These are phyloP conservation scores for Gracilaria caudata DNA, from an alignment of 23 red algal genomes.

Conservation along the genomic window DNA sequence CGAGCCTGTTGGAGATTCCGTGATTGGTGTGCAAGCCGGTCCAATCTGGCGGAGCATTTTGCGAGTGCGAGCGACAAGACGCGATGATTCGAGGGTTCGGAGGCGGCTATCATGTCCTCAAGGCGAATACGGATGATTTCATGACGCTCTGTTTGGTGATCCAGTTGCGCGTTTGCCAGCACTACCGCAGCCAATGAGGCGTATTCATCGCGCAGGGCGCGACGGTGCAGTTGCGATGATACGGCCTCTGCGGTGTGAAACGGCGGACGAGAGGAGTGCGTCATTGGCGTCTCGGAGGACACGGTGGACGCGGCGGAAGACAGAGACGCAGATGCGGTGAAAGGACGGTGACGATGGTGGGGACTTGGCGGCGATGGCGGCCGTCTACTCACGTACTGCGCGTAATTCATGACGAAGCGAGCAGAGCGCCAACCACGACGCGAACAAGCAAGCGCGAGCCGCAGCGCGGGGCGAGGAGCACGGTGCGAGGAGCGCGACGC, in stretches of 20 bases:
- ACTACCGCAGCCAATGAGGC: slow-evolving; percentile 19
- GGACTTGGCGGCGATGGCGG: slow-evolving; percentile 47
- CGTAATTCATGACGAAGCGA: slow-evolving; percentile 41
- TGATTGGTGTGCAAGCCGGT: slow-evolving; percentile 1
- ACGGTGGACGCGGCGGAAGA: slow-evolving; percentile 37
- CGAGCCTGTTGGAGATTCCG: slow-evolving; percentile 21
- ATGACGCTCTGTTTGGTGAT: slow-evolving; percentile 35
- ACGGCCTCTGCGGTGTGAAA: slow-evolving; percentile 39
- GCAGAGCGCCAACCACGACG: background rate
- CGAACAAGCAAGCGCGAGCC: background rate
- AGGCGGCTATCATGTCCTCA: slow-evolving; percentile 33
- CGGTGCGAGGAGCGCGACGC: background rate
- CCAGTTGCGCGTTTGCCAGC: background rate
- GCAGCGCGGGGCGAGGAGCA: background rate
- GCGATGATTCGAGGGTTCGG: slow-evolving; percentile 6
- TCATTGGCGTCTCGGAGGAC: background rate
- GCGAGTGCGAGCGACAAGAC: slow-evolving; percentile 38
- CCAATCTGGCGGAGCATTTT: slow-evolving; percentile 44
- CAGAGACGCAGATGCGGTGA: slow-evolving; percentile 22
- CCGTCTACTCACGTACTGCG: slow-evolving; percentile 47
- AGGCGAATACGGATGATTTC: slow-evolving; percentile 57
- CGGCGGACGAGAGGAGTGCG: background rate
- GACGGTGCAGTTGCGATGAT: slow-evolving; percentile 38
- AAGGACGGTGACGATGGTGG: background rate
- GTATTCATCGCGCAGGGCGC: slow-evolving; percentile 48